Base-by-base conservation (phyloP, 805 yeast species). In the Ogataea polymorpha region DNA sequence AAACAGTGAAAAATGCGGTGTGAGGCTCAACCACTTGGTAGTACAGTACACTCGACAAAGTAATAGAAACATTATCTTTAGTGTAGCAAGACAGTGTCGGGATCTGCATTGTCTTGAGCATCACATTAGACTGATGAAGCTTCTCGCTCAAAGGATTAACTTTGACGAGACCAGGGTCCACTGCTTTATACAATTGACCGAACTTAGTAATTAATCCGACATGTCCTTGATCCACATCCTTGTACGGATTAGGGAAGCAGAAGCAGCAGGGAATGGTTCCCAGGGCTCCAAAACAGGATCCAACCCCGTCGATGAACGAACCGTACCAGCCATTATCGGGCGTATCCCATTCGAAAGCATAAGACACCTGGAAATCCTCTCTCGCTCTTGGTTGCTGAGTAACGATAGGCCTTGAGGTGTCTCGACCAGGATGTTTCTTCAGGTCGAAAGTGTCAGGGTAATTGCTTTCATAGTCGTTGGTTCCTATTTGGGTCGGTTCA, bases 61-160 rank as follows among this genome's bases (percentile, higher is more conserved):
- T 55, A 39, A 82, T 76, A 37, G 74, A 66, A 41, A 82, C 84
- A 49, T 82, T 82, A 59, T 82, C 89, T 53, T 75, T 71, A n/a
- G 89, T 82, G 65, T 82, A 72, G 63, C 86, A 81, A 29, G 70
- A 66, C 56, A 81, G 83, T n/a, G 77, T 74, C 2, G 86, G 85
- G 31, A 82, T 73, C 45, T 81, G 86, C 49, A 74, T 62, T 21
- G 80, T 80, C 58, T 71, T 77, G 49, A 78, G 67, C 67, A 73
- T 76, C 50, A 82, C 70, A 49, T 72, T 71, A 13, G 78, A 80
- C 17, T 56, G 51, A 44, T 65, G 62, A 48, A 82, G 58, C 42
- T 63, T 71, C 54, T 82, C 89, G 37, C 79, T 70, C 66, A 80
- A 68, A n/a, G 79, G 78, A 60, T 82, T 82, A 37, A 82, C 79